Evolutionary conservation across 78 protist genomes (phyloP).

Genomic region (Polysphondylium violaceum): DNA sequence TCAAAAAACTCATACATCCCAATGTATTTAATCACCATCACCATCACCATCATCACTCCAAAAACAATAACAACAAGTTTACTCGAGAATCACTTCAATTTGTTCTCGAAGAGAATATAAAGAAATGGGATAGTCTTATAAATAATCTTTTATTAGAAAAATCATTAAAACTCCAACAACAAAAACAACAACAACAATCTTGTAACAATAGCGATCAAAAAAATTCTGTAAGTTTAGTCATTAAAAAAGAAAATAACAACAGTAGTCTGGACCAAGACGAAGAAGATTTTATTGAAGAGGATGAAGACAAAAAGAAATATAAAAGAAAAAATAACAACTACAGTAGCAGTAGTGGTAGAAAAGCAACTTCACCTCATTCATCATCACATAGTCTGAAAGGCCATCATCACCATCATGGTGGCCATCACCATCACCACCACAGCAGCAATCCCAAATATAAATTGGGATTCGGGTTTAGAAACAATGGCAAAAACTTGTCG

Average conservation of each 20-base stretch:
- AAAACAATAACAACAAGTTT: neutral
- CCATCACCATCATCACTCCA: slow-evolving; percentile 1
- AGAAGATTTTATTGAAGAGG: neutral
- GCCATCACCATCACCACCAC: slow-evolving; percentile 3
- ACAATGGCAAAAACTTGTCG: slow-evolving; percentile 25
- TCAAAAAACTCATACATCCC: slow-evolving; percentile 54
- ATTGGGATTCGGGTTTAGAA: slow-evolving; percentile 74
- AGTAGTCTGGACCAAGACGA: neutral
- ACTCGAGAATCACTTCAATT: slow-evolving; percentile 6
- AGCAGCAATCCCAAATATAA: slow-evolving; percentile 22
- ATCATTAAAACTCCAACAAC: neutral
- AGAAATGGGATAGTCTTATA: slow-evolving; percentile 53
- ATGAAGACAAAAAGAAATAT: neutral
- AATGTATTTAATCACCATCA: slow-evolving; percentile 7
- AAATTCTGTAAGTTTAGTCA: neutral
- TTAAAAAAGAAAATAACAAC: slow-evolving; percentile 8
- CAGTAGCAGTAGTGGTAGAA: neutral
- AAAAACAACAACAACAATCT: slow-evolving; percentile 2
- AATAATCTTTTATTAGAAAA: slow-evolving; percentile 37
- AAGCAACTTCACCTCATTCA: slow-evolving; percentile 2
- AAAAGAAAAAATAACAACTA: slow-evolving; percentile 6
- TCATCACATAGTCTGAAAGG: too few species aligned
- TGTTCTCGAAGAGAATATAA: slow-evolving; percentile 42
- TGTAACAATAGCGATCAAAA: neutral
- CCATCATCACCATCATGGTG: slow-evolving; percentile 30